These are phyloP conservation scores for Trichothecium roseum DNA, from an alignment of 2,329 filamentous ascomycete species.

Conservation along the genomic window DNA sequence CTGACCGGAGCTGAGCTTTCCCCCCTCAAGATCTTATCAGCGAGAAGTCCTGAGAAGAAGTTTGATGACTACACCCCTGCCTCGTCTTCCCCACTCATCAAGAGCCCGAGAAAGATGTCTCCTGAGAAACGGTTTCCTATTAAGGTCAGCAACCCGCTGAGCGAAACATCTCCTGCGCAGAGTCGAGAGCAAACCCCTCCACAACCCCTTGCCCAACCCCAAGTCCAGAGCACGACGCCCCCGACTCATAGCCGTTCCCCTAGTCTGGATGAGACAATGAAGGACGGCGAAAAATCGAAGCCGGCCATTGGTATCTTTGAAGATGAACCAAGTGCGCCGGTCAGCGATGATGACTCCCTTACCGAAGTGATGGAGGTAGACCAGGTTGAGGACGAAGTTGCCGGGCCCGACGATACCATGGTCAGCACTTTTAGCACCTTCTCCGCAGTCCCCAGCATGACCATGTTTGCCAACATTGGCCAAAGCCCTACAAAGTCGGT, in stretches of 20 bases:
- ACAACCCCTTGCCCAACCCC: background rate
- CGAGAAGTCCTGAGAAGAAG: conserved; percentile 9
- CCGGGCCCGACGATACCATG: conserved; percentile 58
- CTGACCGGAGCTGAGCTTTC: conserved; percentile 47
- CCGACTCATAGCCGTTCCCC: conserved; percentile 15
- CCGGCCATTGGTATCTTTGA: conserved; percentile 54
- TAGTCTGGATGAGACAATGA: conserved; percentile 42
- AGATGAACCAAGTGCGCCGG: conserved; percentile 30
- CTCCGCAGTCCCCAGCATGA: conserved; percentile 82
- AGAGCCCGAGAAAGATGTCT: conserved; percentile 26
- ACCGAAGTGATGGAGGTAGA: conserved; percentile 10
- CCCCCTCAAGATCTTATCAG: conserved; percentile 43
- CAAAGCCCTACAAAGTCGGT: conserved; percentile 49
- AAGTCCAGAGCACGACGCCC: conserved; percentile 2
- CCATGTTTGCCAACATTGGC: conserved; percentile 65
- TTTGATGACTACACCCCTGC: background rate
- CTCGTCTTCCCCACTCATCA: background rate
- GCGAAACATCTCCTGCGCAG: conserved; percentile 7
- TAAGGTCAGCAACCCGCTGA: conserved; percentile 32
- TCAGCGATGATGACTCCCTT: conserved; percentile 15
- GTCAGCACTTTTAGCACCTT: conserved; percentile 82
- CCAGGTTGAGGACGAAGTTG: conserved; percentile 21
- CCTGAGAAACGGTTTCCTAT: conserved; percentile 53
- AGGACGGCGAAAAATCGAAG: conserved; percentile 44
- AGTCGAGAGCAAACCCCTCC: background rate